Percentiles rank a stretch among this genome's conserved stretches.
phyloP scores from a whole-genome alignment of 768 basidiomycete genomes.

The Nevesoporus exiguus region DNA sequence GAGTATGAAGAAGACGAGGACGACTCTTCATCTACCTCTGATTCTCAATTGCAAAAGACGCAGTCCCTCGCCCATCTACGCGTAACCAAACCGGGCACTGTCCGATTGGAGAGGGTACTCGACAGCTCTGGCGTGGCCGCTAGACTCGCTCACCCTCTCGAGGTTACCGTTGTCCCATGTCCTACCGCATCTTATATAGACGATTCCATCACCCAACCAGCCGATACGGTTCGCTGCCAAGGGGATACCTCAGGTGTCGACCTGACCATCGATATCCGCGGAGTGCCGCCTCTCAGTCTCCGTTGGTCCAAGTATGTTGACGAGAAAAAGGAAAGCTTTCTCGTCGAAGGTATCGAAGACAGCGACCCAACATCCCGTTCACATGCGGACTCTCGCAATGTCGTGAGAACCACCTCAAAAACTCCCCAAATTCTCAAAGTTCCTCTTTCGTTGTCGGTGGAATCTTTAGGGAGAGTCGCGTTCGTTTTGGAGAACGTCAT shows the following conservation, averaged over 20 bases:
- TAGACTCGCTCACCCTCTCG: conserved; percentile 58
- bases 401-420: conserved; percentile 20
- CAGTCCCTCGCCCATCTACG: conserved; percentile 74
- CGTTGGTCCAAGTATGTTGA: conserved; percentile 72
- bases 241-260: conserved; percentile 59
- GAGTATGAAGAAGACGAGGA: conserved; percentile 65
- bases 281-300: conserved; percentile 74
- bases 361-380: conserved; percentile 38
- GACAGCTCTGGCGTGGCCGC: conserved; percentile 72
- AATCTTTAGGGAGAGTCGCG: conserved; percentile 60
- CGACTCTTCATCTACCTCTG: conserved; percentile 30
- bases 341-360: conserved; percentile 83
- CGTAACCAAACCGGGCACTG: conserved; percentile 65
- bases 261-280: conserved; percentile 61
- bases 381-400: conserved; percentile 22
- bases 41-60: conserved; percentile 60
- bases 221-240: conserved; percentile 58
- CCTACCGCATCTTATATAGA: conserved; percentile 66
- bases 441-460: conserved; percentile 63
- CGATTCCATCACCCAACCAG: conserved; percentile 33
- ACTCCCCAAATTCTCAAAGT: conserved; percentile 59
- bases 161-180: conserved; percentile 77
- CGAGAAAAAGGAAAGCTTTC: conserved; percentile 62
- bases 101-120: conserved; percentile 71
- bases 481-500: conserved; percentile 78